These are phyloP conservation scores for Amanita polypyramis DNA, from an alignment of 768 basidiomycete genomes.

Conservation along the genomic window DNA sequence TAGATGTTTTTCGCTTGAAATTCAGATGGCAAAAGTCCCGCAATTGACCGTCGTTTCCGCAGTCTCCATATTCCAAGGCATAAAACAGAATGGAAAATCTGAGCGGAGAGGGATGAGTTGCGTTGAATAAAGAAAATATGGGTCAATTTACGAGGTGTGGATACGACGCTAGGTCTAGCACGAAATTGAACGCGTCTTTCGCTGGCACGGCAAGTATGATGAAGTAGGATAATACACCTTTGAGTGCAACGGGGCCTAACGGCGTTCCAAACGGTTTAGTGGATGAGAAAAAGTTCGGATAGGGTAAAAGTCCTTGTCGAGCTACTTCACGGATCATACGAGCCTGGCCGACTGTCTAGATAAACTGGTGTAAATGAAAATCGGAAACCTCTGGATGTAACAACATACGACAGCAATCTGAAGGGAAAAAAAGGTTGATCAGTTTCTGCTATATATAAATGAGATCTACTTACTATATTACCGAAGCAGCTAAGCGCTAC, in stretches of 20 bases:
- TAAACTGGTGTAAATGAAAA: background rate
- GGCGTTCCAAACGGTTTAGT: constrained; percentile 41
- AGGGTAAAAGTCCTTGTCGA: constrained; percentile 42
- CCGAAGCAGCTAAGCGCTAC: constrained; percentile 26
- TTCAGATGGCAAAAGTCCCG: constrained; percentile 15
- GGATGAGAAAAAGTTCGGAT: constrained; percentile 34
- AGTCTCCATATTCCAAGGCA: constrained; percentile 23
- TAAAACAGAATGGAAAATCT: constrained; percentile 23
- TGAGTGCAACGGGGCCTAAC: constrained; percentile 28
- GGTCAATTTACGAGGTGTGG: constrained; percentile 21
- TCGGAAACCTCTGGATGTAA: background rate
- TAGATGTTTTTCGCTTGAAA: constrained; percentile 18
- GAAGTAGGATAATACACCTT: constrained; percentile 26
- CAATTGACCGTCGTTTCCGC: constrained; percentile 14
- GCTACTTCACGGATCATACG: constrained; percentile 41
- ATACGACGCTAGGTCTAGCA: constrained; percentile 30
- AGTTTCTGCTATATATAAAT: background rate
- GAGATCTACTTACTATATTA: constrained; percentile 21
- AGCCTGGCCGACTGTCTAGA: constrained; percentile 21
- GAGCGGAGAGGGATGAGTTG: constrained; percentile 12
- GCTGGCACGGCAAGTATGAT: constrained; percentile 30
- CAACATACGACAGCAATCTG: constrained; percentile 21
- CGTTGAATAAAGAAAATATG: constrained; percentile 11
- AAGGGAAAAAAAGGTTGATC: background rate
- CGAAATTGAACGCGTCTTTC: constrained; percentile 27